Evolutionary conservation across 345 rosid species (phyloP).

Genomic region (Anacardium occidentale): DNA sequence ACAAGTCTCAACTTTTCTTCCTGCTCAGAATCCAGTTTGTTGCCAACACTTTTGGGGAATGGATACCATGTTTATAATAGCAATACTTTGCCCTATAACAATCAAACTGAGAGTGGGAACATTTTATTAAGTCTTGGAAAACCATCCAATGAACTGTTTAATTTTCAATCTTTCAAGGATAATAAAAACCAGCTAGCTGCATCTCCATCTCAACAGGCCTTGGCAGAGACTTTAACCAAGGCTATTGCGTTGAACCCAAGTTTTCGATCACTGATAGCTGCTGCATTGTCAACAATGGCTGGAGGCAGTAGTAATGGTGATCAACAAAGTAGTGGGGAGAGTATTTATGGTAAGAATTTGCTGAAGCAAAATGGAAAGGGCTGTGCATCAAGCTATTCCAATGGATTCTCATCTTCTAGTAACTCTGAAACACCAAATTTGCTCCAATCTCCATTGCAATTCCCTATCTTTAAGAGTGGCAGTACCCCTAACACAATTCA

Average conservation of each 20-base stretch:
- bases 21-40: constrained; percentile 39
- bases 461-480: constrained; percentile 43
- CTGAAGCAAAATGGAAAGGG: constrained; percentile 35
- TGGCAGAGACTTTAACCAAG: constrained; percentile 67
- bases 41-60: constrained; percentile 53
- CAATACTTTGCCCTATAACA: constrained; percentile 25
- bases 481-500: constrained; percentile 31
- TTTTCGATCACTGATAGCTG: constrained; percentile 62
- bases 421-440: constrained; percentile 28
- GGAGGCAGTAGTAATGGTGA: constrained; percentile 26
- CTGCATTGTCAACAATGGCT: constrained; percentile 74
- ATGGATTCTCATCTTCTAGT: constrained; percentile 43
- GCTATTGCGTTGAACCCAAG: constrained; percentile 64
- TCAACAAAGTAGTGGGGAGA: constrained; percentile 14
- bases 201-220: constrained; percentile 37
- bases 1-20: constrained; percentile 53
- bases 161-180: constrained; percentile 21
- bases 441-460: constrained; percentile 37
- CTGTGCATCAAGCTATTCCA: constrained; percentile 48
- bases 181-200: constrained; percentile 22
- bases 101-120: constrained; percentile 31
- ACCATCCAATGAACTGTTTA: constrained; percentile 31
- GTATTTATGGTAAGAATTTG: constrained; percentile 22
- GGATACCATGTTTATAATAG: constrained; percentile 29
- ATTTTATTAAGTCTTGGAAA: constrained; percentile 23